A percentile compares a stretch with the other conserved stretches of the same genome.
phyloP scores from a whole-genome alignment of 495 filamentous ascomycete genomes.

The Hypoxylon cercidicola region DNA sequence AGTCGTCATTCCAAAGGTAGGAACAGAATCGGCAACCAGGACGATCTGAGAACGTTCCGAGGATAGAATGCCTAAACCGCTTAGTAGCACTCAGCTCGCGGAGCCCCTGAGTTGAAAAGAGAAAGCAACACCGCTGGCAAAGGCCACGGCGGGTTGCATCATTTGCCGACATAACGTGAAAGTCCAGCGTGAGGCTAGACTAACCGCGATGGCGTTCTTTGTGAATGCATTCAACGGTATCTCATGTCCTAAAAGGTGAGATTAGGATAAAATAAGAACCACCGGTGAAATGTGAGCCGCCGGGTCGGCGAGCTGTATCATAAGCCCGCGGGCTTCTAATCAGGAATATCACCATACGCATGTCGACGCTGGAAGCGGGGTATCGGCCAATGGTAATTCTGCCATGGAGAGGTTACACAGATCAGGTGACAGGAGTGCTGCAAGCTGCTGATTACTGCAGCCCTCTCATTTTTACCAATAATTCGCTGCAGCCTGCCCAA shows the following conservation, averaged over 20 bases:
- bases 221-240: background rate
- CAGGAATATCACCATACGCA: too few relatives aligned
- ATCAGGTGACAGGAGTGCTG: too few relatives aligned
- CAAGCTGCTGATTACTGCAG: too few relatives aligned
- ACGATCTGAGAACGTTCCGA: slow-evolving; percentile 14
- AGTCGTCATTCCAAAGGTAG: slow-evolving; percentile 26
- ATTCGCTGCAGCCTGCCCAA: too few relatives aligned
- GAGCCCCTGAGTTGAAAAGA: slow-evolving; percentile 21
- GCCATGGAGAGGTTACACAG: too few relatives aligned
- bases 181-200: background rate
- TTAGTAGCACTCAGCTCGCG: slow-evolving; percentile 11
- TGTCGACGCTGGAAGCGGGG: too few relatives aligned
- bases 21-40: slow-evolving; percentile 14
- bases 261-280: too few relatives aligned
- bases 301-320: too few relatives aligned
- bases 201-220: background rate
- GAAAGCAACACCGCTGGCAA: slow-evolving; percentile 4
- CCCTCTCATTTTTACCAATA: too few relatives aligned
- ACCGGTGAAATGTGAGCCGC: too few relatives aligned
- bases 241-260: background rate
- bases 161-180: background rate
- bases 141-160: background rate
- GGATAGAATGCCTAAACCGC: slow-evolving; percentile 16
- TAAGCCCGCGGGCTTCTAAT: too few relatives aligned
- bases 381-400: too few relatives aligned